Base-by-base conservation (phyloP, 768 basidiomycete species). In the Boletales sp. region DNA sequence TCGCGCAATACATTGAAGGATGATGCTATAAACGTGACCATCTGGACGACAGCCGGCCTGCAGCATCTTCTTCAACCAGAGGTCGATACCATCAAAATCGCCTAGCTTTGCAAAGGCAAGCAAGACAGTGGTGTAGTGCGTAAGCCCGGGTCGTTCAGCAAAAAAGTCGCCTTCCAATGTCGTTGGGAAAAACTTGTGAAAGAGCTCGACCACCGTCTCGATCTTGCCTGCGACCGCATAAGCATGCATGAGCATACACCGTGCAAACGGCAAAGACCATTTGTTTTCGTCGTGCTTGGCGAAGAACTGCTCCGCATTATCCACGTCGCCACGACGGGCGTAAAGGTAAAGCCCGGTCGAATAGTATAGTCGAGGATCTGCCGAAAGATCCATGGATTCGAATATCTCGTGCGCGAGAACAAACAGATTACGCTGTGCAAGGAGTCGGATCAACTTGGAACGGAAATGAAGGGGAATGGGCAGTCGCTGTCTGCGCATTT, bases 61-160 rank as follows among this genome's bases (percentile, higher is more conserved):
- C 19, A 71, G 53, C 76, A 87, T 78, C 41, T 64, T 69, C 40
- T 69, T 64, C 50, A 90, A 58, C 84, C 84, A 86, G 2, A 50
- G 37, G 52, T 76, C 74, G 57, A 86, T 71, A 13, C 76, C 77
- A 29, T 69, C 62, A 37, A 72, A 61, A 54, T 84, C 73, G 8
- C 76, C 74, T 8, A 63, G 60, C 53, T 71, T 69, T 4, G 79
- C 73, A 52, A 80, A 72, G 8, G 82, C 83, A 51, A 74, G 72
- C 15, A 89, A 70, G 57, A 87, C 69, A 36, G 75, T 69, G 14
- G 77, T 74, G 59, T 79, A 89, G 53, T 86, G 82, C 38, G 68
- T 44, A 14, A 77, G 57, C 29, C 64, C 67, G 24, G 84, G 84
- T 5, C 62, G 60, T 32, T 69, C 69, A 2, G 45, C 56, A 21